Conservation (phyloP, 2,329 filamentous ascomycete genomes). For the Hymenoscyphus salicellus region DNA sequence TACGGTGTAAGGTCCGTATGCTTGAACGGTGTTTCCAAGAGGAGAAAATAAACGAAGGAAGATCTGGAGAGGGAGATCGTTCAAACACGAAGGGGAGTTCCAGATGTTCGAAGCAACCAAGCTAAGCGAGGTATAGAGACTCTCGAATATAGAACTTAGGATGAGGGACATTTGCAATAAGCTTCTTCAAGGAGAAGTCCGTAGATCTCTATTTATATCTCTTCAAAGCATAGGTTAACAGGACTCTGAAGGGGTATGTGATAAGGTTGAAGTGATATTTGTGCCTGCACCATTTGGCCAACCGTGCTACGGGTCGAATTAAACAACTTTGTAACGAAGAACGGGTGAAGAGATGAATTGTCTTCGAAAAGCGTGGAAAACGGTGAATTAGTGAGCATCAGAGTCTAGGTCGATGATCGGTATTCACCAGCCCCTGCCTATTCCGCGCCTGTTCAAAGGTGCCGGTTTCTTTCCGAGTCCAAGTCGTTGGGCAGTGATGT, state of each 20-base stretch:
- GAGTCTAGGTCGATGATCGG: neutral
- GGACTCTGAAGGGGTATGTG: neutral
- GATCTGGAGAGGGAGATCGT: neutral
- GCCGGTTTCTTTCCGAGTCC: neutral
- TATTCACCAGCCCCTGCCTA: neutral
- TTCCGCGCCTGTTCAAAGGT: neutral
- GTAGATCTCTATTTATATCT: too few relatives aligned
- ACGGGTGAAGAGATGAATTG: neutral
- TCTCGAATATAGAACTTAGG: neutral
- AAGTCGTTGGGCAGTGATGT: neutral
- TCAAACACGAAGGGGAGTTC: neutral
- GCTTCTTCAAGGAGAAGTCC: neutral
- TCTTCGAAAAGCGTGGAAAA: neutral
- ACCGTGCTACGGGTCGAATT: too few relatives aligned
- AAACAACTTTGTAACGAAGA: neutral
- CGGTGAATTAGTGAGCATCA: neutral
- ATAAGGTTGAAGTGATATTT: neutral
- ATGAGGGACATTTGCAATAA: neutral
- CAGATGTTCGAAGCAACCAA: neutral
- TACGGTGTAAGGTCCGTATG: neutral
- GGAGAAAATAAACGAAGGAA: neutral
- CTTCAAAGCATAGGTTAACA: too few relatives aligned
- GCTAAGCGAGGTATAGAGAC: neutral
- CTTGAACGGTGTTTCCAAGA: neutral
- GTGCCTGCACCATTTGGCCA: neutral